Evolutionary conservation across 306 rosid species (phyloP).

Genomic region (Cucumis hystrix): DNA sequence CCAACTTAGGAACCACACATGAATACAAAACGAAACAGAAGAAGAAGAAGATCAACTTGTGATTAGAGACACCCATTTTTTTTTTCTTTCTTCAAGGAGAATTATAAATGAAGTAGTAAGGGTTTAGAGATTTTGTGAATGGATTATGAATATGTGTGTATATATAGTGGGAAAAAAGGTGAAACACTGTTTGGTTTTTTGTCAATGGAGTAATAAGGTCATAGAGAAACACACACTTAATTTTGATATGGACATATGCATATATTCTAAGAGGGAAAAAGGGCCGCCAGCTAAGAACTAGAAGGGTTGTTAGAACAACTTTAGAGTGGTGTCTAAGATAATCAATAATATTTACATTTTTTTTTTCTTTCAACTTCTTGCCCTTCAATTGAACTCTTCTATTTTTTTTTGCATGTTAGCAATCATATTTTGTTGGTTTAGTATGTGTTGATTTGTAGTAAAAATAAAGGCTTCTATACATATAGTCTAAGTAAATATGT

Average conservation of each 20-base stretch:
- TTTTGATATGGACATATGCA: not conserved
- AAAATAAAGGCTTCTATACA: too few relatives aligned
- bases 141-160: not conserved
- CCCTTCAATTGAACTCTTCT: not conserved
- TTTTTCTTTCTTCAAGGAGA: not conserved
- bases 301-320: not conserved
- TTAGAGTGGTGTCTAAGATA: constrained; percentile 4
- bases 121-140: not conserved
- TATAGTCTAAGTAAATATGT: too few relatives aligned
- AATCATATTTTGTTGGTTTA: not conserved
- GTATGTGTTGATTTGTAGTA: not conserved
- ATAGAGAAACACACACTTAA: not conserved
- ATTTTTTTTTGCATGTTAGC: not conserved
- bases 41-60: not conserved
- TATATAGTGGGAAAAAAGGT: not conserved
- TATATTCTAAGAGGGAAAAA: not conserved
- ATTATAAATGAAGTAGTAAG: not conserved
- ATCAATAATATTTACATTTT: not conserved
- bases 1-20: not conserved
- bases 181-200: not conserved
- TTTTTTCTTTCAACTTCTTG: not conserved
- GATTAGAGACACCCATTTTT: not conserved
- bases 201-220: not conserved
- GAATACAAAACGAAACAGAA: not conserved
- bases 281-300: not conserved